Evolutionary conservation across 208 protist genomes (phyloP), one percentile per base, ranked within the genome.

Genomic region (Wallacemonas sp.): DNA sequence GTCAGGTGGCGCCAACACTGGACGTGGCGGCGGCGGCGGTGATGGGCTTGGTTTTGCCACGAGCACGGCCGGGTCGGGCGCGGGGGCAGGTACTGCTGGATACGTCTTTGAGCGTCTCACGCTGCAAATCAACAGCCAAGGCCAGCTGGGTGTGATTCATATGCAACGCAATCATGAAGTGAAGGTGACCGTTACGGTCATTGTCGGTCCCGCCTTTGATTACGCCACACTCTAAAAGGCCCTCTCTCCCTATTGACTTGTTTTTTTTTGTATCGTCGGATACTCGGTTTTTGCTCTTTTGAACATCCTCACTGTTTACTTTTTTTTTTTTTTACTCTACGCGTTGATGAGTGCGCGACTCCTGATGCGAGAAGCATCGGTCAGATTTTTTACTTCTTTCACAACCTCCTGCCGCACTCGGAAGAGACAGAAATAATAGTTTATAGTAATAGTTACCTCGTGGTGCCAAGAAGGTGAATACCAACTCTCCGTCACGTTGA

Each of bases 61-160:
- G 42, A 21, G 22, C 53, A 58, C 39, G 21, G 31, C 31, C 36
- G 34, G 14, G 17, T 3, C 30, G 38, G 21, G 21, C 28, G 59
- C 31, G 2, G 34, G 26, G 9, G 49, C 15, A 12, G 21, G 34
- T 56, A 2, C 28, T 1, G 64, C 11, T 1, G 45, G 5, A 11
- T 42, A 17, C 51, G 49, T 86, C 2, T 92, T 93, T 63, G 90
- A 95, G 62, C 73, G 84, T 3, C 54, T 95, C 42, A 77, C 83
- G 26, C 65, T 95, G 54, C 81, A 87, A 66, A 73, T 95, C 38
- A 95, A 95, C 53, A 74, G 70, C 9, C 70, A 68, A 47, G 51
- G 71, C 33, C 84, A 93, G 64, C 76, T 95, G 11, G 86, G 86
- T 55, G 83, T 95, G 14, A 53, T 90, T 21, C 85, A 93, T 78